Conservation (phyloP, 352 stramenopile genomes). For the Pythium chondricola region DNA sequence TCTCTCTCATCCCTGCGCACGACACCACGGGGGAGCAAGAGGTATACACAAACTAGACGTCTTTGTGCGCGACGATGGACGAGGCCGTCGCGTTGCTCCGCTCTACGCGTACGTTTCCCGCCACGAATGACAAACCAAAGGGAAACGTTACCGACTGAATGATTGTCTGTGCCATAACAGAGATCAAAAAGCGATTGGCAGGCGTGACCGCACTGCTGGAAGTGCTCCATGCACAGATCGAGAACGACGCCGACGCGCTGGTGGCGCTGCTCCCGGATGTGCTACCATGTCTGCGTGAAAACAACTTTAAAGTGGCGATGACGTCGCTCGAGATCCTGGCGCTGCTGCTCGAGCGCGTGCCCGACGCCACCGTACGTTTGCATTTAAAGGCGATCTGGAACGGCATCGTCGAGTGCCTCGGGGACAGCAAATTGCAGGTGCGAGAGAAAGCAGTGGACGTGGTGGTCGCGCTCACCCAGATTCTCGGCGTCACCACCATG, state of each 20-base stretch:
- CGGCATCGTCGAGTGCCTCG: slow-evolving; percentile 62
- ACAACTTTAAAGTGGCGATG: slow-evolving; percentile 79
- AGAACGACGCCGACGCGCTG: slow-evolving; percentile 29
- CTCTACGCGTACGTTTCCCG: slow-evolving; percentile 34
- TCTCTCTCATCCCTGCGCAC: no score
- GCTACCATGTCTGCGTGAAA: slow-evolving; percentile 65
- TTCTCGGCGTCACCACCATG: slow-evolving; percentile 49
- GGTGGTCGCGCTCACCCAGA: slow-evolving; percentile 52
- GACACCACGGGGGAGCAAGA: not conserved
- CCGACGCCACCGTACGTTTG: slow-evolving; percentile 34
- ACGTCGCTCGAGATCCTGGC: slow-evolving; percentile 61
- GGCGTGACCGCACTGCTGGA: slow-evolving; percentile 55
- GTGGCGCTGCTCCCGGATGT: slow-evolving; percentile 42
- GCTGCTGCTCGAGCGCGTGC: slow-evolving; percentile 38
- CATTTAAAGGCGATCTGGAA: slow-evolving; percentile 66
- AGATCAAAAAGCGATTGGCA: slow-evolving; percentile 77
- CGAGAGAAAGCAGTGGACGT: slow-evolving; percentile 74
- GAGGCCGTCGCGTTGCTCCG: slow-evolving; percentile 50
- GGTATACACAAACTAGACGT: not conserved
- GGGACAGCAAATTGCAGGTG: slow-evolving; percentile 70
- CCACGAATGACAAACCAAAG: no score
- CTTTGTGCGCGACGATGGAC: slow-evolving; percentile 25
- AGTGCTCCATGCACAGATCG: slow-evolving; percentile 25
- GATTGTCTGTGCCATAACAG: slow-evolving; percentile 20
- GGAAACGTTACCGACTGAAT: no score